Evolutionary conservation across 1,284 basidiomycete genomes (phyloP), one percentile per base, ranked within the genome.

Genomic region (Trichosporon inkin): DNA sequence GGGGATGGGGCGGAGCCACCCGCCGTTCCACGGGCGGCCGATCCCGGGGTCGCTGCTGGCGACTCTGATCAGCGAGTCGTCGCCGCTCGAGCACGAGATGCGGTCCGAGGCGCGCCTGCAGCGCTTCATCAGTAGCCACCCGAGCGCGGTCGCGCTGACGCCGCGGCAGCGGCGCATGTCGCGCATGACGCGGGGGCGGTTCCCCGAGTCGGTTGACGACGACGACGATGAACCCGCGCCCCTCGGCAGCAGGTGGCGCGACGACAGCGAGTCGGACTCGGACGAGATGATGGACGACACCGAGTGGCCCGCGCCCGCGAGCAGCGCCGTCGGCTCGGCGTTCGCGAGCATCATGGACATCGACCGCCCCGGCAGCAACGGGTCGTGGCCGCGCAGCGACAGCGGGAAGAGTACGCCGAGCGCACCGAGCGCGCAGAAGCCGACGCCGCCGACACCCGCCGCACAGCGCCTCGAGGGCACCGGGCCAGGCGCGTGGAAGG

Each of bases 281-380:
- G 65, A 67, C 55, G 58, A 65, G 35, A 64, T 68, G 57, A 70
- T 70, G n/a, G 69, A 68, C n/a, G 52, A 24, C 11, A 61, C 65
- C 7, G 62, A 63, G 17, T 66, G 61, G 62, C 58, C 44, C 0
- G 52, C 56, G 3, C 47, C 37, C 6, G n/a, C 32, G 41, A 51
- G 37, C 19, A 71, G 72, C 20, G 68, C 70, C 3, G 75, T 77
- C 60, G 75, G 75, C 60, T 58, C 65, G 13, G 75, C 73, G 1
- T 77, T 75, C 37, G 75, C 74, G 17, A 71, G 72, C 32, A 69
- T 71, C 7, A 77, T 77, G 75, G 75, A 77, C 49, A 71, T 77
- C 67, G 75, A 77, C 57, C 59, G 74, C 10, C 72, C 72, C 0
- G 58, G 54, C 0, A 67, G 62, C 17, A 40, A 39, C 6, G 57